These are phyloP conservation scores for Fusarium graminum DNA, from an alignment of 2,329 filamentous ascomycete genomes.

Conservation along the genomic window DNA sequence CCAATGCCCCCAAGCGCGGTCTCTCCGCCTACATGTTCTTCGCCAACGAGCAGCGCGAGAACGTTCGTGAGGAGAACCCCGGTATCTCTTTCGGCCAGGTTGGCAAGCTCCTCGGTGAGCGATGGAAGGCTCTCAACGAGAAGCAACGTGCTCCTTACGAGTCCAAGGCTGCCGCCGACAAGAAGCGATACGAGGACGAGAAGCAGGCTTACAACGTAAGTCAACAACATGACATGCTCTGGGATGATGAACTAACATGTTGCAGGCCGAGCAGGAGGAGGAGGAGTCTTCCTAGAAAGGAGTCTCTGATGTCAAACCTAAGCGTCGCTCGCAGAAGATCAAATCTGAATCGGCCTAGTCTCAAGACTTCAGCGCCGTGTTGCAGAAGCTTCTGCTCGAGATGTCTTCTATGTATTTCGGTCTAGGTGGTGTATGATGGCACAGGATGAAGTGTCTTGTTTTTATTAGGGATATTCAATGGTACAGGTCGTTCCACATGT, in stretches of 20 bases:
- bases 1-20: conserved; percentile 98
- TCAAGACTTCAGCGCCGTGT: conserved; percentile 21
- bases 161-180: conserved; percentile 95
- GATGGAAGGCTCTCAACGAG: conserved; percentile 96
- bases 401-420: conserved; percentile 54
- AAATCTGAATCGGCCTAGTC: conserved; percentile 27
- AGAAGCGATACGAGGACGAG: conserved; percentile 99
- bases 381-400: conserved; percentile 33
- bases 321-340: conserved; percentile 25
- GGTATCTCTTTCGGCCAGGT: conserved; percentile 99
- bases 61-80: conserved; percentile 97
- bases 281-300: conserved; percentile 63
- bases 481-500: conserved; percentile 52
- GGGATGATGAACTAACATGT: conserved; percentile 41
- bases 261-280: conserved; percentile 70
- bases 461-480: conserved; percentile 55
- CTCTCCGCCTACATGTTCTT: conserved; percentile 99
- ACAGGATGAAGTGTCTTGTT: conserved; percentile 56
- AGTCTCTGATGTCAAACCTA: conserved; percentile 22
- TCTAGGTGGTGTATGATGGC: conserved; percentile 59
- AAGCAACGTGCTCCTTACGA: conserved; percentile 95
- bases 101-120: conserved; percentile 97
- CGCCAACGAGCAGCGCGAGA: conserved; percentile 98
- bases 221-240: conserved; percentile 17
- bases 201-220: conserved; percentile 93